phyloP scores from a whole-genome alignment of 768 basidiomycete genomes.

The Amanita rubescens region DNA sequence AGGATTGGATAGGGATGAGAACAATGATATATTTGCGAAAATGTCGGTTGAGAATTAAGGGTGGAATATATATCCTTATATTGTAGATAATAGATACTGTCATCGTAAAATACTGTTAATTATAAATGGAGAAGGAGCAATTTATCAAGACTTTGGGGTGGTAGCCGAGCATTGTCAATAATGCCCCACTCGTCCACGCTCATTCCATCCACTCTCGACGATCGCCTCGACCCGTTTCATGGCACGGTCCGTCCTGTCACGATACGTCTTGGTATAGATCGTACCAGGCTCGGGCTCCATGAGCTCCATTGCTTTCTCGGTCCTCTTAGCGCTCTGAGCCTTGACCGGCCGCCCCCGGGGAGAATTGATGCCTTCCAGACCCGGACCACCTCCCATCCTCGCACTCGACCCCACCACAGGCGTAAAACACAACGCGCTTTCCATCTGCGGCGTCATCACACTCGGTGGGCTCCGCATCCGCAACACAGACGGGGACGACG shows the following conservation, averaged over 20 bases:
- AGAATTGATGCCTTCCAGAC: conserved; percentile 5
- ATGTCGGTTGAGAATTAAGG: no score
- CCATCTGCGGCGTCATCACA: conserved; percentile 49
- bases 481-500: conserved; percentile 15
- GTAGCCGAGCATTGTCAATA: no score
- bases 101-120: no score
- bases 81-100: no score
- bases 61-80: no score
- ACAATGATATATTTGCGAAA: no score
- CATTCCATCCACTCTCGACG: conserved; percentile 27
- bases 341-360: conserved; percentile 9
- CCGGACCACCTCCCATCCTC: conserved; percentile 1
- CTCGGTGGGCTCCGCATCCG: conserved; percentile 52
- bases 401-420: conserved; percentile 15
- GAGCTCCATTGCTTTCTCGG: not conserved
- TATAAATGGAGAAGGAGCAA: no score
- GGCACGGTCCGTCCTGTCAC: conserved; percentile 16
- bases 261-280: conserved; percentile 10
- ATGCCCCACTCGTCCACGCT: conserved; percentile 10
- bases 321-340: not conserved
- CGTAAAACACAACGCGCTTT: conserved; percentile 49
- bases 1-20: no score
- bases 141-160: no score
- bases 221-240: conserved; percentile 29
- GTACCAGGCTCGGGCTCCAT: not conserved